Base-by-base conservation (phyloP, 2,329 filamentous ascomycete species). In the Coniochaeta prunicola region DNA sequence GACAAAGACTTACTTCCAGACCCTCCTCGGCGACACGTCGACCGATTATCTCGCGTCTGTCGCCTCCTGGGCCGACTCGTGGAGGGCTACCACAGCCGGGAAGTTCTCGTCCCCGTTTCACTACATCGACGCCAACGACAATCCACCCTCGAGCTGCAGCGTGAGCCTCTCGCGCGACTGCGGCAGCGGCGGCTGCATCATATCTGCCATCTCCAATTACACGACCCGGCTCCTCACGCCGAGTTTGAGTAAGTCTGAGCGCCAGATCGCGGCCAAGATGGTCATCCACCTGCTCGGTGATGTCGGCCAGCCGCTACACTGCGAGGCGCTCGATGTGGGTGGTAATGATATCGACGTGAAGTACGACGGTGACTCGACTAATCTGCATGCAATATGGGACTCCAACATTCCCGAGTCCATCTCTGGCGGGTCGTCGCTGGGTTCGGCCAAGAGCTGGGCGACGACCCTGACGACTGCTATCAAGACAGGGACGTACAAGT, bases 351-450 rank as follows among this genome's bases (percentile, higher is more conserved):
- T 87, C 62, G 63, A 70, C 0, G 84, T 87, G 6, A 71, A 70
- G 1, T 87, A 82, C 67, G 70, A 77, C 57, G 75, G 77, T 15
- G 72, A 76, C 26, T 64, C 66, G 38, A 81, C 80, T 30, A 87
- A 88, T 67, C 74, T 88, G 6, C 85, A 87, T 68, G 68, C 79
- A 4, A 75, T 82, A 56, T 87, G 84, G 85, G 85, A 87, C 66
- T 82, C 78, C 6, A 72, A 77, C 56, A 85, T 86, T 61, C 79
- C 81, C 12, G 76, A 83, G 65, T 70, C 71, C 57, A 68, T 74
- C 34, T 67, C 71, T 1, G 75, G 74, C 58, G 74, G 74, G 60
- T 66, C 66, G 30, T 67, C 65, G 3, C 64, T 73, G 45, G 53
- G 69, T 24, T 66, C 71, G 3, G 76, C 75, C 2, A 70, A 71